Base-by-base conservation (phyloP, 257 asterid species). In the Echium plantagineum region DNA sequence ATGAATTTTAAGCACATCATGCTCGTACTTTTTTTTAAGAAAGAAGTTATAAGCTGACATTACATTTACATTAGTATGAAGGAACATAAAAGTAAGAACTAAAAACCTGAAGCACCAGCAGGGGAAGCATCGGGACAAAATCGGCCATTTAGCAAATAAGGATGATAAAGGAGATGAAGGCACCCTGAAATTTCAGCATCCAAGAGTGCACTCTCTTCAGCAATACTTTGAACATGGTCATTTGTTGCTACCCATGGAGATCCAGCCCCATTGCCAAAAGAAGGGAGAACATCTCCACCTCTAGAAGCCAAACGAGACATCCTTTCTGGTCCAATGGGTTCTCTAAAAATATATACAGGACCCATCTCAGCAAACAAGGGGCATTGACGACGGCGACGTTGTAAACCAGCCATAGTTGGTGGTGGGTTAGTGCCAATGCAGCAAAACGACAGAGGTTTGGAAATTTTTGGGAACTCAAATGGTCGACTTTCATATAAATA, bases 321-420 rank as follows among this genome's bases (percentile, higher is more conserved):
- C 75, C 79, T 83, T 69, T 90, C 94, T 63, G 94, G 89, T 63
- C 97, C 97, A 81, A 87, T 85, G 15, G 94, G 81, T 73, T 90
- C 96, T 80, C 77, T 90, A 66, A 90, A 90, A 54, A 90, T 90
- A 71, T 90, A 90, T 24, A 90, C 78, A 42, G 97, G 97, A 16
- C 97, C 97, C 97, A 90, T 85, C 78, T 90, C 97, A 67, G 96
- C 94, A 87, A 90, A 90, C 83, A 90, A 70, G 67, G 97, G 97
- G 75, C 97, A 90, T 66, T 90, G 98, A 65, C 98, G 95, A 57
- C 98, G 94, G 30, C 97, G 97, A 15, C 98, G 94, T 70, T 88
- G 98, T 75, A 88, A 74, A 57, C 98, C 97, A 77, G 98, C 98
- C 93, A 91, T 91, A 61, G 98, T 91, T 73, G 98, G 98, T 58